Conservation (phyloP, 805 yeast species). For the Ogataea glucozyma region DNA sequence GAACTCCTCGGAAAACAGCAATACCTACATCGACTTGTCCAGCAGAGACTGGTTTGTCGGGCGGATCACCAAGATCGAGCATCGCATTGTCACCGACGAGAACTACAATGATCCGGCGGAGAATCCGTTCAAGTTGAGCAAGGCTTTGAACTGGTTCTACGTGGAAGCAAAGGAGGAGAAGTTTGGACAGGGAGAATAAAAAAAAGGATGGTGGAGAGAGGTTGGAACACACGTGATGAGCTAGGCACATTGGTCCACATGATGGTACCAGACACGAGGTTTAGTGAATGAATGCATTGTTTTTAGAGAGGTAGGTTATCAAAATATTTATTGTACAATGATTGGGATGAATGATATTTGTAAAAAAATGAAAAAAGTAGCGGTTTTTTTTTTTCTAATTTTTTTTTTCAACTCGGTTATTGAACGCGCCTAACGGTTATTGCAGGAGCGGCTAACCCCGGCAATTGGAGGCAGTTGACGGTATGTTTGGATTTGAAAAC, state of each 20-base stretch:
- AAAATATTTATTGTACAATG: not conserved
- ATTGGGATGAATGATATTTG: not conserved
- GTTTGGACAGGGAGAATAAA: slow-evolving; percentile 4
- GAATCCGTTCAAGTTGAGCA: slow-evolving; percentile 68
- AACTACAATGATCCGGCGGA: slow-evolving; percentile 37
- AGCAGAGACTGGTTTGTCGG: slow-evolving; percentile 85
- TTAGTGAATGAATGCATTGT: too few species aligned
- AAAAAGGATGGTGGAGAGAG: too few species aligned
- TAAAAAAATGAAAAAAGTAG: not conserved
- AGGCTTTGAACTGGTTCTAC: slow-evolving; percentile 64
- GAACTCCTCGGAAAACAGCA: slow-evolving; percentile 4
- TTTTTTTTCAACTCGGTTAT: too few species aligned
- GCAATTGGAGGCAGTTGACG: too few species aligned
- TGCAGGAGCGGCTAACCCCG: too few species aligned
- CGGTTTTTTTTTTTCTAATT: not conserved
- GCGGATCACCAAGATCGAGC: slow-evolving; percentile 57
- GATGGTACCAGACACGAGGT: too few species aligned
- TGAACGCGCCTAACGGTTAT: too few species aligned
- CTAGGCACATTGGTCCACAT: too few species aligned
- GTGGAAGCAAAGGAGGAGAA: slow-evolving; percentile 54
- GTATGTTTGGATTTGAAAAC: too few species aligned
- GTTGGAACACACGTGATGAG: too few species aligned
- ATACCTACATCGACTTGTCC: slow-evolving; percentile 27
- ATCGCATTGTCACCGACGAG: slow-evolving; percentile 49
- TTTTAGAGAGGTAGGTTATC: not conserved